Conservation (phyloP, 331 rosid species). For the Erythrophleum ivorense region DNA sequence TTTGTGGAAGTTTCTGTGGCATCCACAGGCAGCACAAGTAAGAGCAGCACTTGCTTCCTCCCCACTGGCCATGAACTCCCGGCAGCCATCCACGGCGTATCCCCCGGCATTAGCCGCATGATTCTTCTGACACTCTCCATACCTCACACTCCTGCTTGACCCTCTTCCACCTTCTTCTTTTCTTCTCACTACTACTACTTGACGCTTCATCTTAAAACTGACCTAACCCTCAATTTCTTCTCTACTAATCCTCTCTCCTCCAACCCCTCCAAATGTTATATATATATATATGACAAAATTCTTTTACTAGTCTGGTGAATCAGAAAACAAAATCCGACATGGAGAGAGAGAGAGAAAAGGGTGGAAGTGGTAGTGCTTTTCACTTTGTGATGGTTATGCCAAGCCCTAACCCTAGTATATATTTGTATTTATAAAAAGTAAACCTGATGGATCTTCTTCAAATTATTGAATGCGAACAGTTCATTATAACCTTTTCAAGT, state of each 20-base stretch:
- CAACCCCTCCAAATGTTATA: conserved; percentile 6
- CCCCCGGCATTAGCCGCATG: conserved; percentile 78
- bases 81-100: conserved; percentile 75
- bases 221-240: conserved; percentile 1
- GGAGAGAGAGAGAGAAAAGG: not conserved
- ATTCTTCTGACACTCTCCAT: conserved; percentile 75
- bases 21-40: conserved; percentile 76
- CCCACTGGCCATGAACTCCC: conserved; percentile 73
- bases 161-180: conserved; percentile 2
- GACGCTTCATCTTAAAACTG: conserved; percentile 57
- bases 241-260: not conserved
- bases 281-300: not conserved
- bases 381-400: not conserved
- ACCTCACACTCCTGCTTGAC: conserved; percentile 44
- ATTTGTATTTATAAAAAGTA: not conserved
- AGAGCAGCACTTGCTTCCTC: conserved; percentile 56
- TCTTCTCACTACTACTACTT: conserved; percentile 60
- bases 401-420: conserved; percentile 24
- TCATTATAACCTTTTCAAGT: not conserved
- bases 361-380: not conserved
- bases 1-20: conserved; percentile 71
- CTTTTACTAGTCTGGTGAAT: conserved; percentile 4
- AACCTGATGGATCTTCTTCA: not conserved
- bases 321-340: not conserved
- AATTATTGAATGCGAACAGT: not conserved